Base-by-base conservation (phyloP, 257 asterid genomes). In the Penstemon newberryi region DNA sequence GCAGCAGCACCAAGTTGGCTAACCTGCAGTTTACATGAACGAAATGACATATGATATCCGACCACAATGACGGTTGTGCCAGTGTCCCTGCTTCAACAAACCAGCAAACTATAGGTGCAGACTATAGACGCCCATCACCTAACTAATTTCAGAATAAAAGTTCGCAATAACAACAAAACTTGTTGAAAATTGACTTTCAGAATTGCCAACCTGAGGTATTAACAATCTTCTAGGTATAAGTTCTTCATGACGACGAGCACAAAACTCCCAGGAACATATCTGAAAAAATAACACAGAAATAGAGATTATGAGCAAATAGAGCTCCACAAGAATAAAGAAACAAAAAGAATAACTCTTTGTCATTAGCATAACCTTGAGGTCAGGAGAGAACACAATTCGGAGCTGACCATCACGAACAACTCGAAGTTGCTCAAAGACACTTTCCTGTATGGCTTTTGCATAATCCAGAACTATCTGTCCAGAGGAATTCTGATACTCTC, bases 331-430 rank as follows among this genome's bases (percentile, higher is more conserved):
- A 5, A 11, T 6, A 49, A 75, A 58, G 65, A 37, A 56, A 52
- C 60, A 19, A 41, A 52, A 58, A 77, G 13, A n/a, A 61, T 58
- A 73, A 53, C 56, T 3, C 56, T 6, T 6, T 47, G 73, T n/a
- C 56, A 8, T 18, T 54, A 18, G 56, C 11, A 52, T 50, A 73
- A 93, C 99, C 99, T 93, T 93, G 70, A 93, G 86, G 77, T 93
- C 96, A 57, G 94, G 92, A 52, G 97, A 82, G 73, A 93, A 93
- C 45, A 88, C 89, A 63, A 93, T 82, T n/a, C 97, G 90, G 73
- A 93, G 96, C 84, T 88, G 99, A 63, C 99, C 99, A 44, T 93
- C 99, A 74, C 96, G 97, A 66, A 93, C 99, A 72, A 93, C 97
- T 15, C 97, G 96, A 58, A 90, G 91, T 79, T 90, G 96, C 75